phyloP scores from a whole-genome alignment of 2,329 filamentous ascomycete genomes.

The Gnomoniopsis smithogilvyi region DNA sequence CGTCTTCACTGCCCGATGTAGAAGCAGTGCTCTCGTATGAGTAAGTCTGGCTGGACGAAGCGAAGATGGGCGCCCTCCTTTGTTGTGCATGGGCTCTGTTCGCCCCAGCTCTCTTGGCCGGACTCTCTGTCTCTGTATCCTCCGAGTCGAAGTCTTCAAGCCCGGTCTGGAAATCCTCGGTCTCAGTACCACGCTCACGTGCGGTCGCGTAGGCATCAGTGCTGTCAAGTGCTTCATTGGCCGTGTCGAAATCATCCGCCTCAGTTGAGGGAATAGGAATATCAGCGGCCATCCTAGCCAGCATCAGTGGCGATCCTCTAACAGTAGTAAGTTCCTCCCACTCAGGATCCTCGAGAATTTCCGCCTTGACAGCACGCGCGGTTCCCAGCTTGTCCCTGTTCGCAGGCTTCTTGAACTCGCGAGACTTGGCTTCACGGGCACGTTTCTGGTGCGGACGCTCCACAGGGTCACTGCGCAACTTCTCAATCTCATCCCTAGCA shows the following conservation, averaged over 20 bases:
- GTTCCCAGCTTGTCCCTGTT: constrained; percentile 70
- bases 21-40: constrained; percentile 88
- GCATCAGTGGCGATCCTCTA: constrained; percentile 14
- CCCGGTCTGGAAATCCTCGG: constrained; percentile 94
- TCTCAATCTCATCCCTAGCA: constrained; percentile 84
- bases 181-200: constrained; percentile 80
- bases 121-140: constrained; percentile 82
- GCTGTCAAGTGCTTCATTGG: constrained; percentile 79
- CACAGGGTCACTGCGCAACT: constrained; percentile 56
- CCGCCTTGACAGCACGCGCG: constrained; percentile 69
- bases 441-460: constrained; percentile 40
- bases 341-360: constrained; percentile 78
- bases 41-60: constrained; percentile 45
- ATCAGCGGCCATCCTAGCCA: constrained; percentile 12
- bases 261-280: constrained; percentile 26
- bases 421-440: constrained; percentile 61
- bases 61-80: constrained; percentile 39
- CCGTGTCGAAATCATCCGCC: constrained; percentile 74
- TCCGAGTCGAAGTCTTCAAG: constrained; percentile 73
- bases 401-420: constrained; percentile 72
- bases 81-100: constrained; percentile 22
- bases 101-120: constrained; percentile 39
- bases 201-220: constrained; percentile 65
- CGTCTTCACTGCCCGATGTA: constrained; percentile 75
- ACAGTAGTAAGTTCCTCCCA: constrained; percentile 72